phyloP scores from a whole-genome alignment of 768 basidiomycete species.

The Gloeopeniophorella convolvens region DNA sequence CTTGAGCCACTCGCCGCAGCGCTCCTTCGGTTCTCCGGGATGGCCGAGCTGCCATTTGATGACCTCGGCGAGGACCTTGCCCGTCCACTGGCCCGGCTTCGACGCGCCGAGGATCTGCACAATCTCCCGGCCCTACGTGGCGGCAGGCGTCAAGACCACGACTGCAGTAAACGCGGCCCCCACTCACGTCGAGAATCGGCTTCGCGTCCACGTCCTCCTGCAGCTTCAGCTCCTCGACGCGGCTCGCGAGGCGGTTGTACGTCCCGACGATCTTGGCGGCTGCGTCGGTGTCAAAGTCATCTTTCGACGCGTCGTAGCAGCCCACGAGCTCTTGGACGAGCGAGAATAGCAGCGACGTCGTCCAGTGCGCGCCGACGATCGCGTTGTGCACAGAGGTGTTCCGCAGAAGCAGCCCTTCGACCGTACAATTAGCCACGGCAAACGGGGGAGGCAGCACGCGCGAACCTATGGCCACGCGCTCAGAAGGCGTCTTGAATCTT shows the following conservation, averaged over 20 bases:
- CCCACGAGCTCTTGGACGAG: constrained; percentile 63
- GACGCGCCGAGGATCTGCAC: constrained; percentile 42
- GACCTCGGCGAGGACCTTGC: constrained; percentile 54
- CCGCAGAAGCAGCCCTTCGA: constrained; percentile 60
- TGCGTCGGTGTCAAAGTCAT: constrained; percentile 36
- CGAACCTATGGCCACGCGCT: constrained; percentile 56
- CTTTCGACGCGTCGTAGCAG: constrained; percentile 38
- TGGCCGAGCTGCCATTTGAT: constrained; percentile 83
- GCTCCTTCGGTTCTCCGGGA: constrained; percentile 57
- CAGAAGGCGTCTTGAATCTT: constrained; percentile 35
- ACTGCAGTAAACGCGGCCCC: not conserved
- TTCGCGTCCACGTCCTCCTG: constrained; percentile 56
- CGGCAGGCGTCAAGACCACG: not conserved
- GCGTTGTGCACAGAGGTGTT: constrained; percentile 60
- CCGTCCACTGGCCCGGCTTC: constrained; percentile 67
- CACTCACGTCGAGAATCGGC: constrained; percentile 71
- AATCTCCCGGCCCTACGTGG: constrained; percentile 64
- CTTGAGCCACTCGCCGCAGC: constrained; percentile 65
- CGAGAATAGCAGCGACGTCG: constrained; percentile 66
- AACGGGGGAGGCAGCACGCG: not conserved
- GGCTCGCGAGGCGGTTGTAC: constrained; percentile 62
- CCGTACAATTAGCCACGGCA: not conserved
- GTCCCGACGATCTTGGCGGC: constrained; percentile 43
- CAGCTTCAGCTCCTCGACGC: constrained; percentile 57
- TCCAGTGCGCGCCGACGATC: constrained; percentile 59